These are phyloP conservation scores for Ascochyta pisi DNA, from an alignment of 2,329 filamentous ascomycete species.

Conservation along the genomic window DNA sequence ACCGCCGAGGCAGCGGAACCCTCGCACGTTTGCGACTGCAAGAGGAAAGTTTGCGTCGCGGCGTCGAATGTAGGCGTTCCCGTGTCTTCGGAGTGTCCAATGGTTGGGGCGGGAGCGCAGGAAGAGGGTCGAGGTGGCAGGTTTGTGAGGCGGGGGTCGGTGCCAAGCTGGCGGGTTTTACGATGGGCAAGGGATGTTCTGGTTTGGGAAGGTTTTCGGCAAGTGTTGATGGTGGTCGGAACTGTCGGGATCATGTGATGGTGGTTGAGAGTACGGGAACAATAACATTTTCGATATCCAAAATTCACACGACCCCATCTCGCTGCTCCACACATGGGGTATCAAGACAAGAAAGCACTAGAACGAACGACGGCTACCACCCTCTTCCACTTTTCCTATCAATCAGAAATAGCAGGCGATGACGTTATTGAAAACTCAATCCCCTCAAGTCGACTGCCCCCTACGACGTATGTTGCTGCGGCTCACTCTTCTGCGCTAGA, in stretches of 20 bases:
- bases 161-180: too few relatives aligned
- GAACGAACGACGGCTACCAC: slow-evolving; percentile 3
- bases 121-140: too few relatives aligned
- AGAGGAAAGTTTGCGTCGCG: neutral
- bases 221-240: neutral
- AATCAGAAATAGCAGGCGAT: neutral
- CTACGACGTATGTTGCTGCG: slow-evolving; percentile 4
- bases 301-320: slow-evolving; percentile 9
- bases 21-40: neutral
- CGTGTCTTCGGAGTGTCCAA: slow-evolving; percentile 7
- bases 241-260: neutral
- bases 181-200: too few relatives aligned
- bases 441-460: neutral
- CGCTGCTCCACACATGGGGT: slow-evolving; percentile 14
- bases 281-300: slow-evolving; percentile 14
- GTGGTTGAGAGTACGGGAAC: neutral
- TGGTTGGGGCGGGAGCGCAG: neutral
- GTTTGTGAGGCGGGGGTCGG: too few relatives aligned
- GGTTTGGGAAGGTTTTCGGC: neutral
- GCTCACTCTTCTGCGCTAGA: slow-evolving; percentile 21
- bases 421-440: neutral
- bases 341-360: slow-evolving; percentile 16
- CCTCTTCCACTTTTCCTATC: neutral
- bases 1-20: too few relatives aligned
- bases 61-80: slow-evolving; percentile 11